These are phyloP conservation scores for Cladosporium cucumerinum DNA, from an alignment of 2,329 filamentous ascomycete genomes.

Conservation along the genomic window DNA sequence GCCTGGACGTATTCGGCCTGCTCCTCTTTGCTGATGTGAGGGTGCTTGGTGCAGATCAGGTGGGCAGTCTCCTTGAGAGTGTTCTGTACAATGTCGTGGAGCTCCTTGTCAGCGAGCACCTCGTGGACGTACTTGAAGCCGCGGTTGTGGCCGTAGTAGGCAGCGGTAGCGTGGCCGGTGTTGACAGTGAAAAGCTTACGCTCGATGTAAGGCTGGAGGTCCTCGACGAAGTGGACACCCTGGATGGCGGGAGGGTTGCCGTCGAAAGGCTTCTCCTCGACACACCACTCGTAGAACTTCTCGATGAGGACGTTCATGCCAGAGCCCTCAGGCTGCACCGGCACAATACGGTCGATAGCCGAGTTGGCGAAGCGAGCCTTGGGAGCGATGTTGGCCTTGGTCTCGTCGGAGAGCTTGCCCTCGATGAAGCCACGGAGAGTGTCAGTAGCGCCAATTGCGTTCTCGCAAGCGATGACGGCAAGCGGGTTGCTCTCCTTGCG, in stretches of 20 bases:
- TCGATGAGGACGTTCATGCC: conserved; percentile 92
- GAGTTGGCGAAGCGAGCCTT: conserved; percentile 94
- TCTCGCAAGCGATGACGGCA: conserved; percentile 95
- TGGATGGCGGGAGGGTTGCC: conserved; percentile 69
- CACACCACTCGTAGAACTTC: conserved; percentile 99
- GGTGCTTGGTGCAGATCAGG: conserved; percentile 84
- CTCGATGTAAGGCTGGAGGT: conserved; percentile 94
- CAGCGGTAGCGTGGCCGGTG: conserved; percentile 92
- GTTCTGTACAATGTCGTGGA: conserved; percentile 73
- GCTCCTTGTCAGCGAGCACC: conserved; percentile 74
- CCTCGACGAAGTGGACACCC: conserved; percentile 87
- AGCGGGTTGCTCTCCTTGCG: conserved; percentile 67
- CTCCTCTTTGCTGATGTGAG: conserved; percentile 63
- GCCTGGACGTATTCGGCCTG: conserved; percentile 86
- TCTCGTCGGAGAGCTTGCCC: conserved; percentile 65
- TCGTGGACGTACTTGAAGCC: conserved; percentile 88
- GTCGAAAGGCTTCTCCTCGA: conserved; percentile 81
- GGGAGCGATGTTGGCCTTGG: conserved; percentile 64
- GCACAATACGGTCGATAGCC: conserved; percentile 96
- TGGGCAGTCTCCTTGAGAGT: conserved; percentile 81
- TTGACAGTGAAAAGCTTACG: conserved; percentile 99
- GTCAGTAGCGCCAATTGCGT: conserved; percentile 91
- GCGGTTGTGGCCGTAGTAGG: conserved; percentile 88
- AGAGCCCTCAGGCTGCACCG: conserved; percentile 74
- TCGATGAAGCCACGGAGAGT: conserved; percentile 74